Evolutionary conservation across 2,329 filamentous ascomycete species (phyloP), one percentile per base, ranked within the genome.

Genomic region (Xylariaceae sp.): DNA sequence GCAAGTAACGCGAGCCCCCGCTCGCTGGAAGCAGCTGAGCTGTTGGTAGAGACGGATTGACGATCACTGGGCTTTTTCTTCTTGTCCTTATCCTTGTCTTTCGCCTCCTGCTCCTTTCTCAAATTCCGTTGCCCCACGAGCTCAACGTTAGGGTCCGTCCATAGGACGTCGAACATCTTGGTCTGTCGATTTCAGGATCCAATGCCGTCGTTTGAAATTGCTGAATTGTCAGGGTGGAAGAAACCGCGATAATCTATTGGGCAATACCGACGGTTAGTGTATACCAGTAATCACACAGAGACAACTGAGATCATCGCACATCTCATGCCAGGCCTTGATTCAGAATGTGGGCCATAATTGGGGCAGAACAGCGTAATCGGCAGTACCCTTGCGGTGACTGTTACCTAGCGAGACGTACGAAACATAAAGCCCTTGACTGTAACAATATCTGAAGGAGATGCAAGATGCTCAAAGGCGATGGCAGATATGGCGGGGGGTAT

Each of bases 111-210:
- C 57, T 76, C 75, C 61, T 80, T 82, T 47, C 74, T 75, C 1
- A 75, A 72, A 12, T 75, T 75, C 52, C 76, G 73, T 64, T 83
- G 76, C 2, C 79, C 78, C 12, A 82, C 74, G 6, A 75, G 72
- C 67, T 83, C 77, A 54, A 73, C 70, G 48, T 78, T 71, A 27
- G 76, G 77, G 54, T 83, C 80, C 3, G 78, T 79, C 80, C 80
- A 84, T 46, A 80, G 70, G 34, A 83, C 76, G 64, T 83, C 79
- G 64, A 81, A 83, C 80, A 84, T 84, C 44, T 54, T 66, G 61
- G 34, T n/a, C 1, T 29, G 9, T 27, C 40, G 26, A 39, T 32
- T 41, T 29, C n/a, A 47, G 31, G 9, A n/a, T 40, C 19, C 26
- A 35, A 31, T 4, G 11, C 12, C 26, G 32, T 26, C 26, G 32